phyloP scores from a whole-genome alignment of 148 eudicot species.

The Silene latifolia region DNA sequence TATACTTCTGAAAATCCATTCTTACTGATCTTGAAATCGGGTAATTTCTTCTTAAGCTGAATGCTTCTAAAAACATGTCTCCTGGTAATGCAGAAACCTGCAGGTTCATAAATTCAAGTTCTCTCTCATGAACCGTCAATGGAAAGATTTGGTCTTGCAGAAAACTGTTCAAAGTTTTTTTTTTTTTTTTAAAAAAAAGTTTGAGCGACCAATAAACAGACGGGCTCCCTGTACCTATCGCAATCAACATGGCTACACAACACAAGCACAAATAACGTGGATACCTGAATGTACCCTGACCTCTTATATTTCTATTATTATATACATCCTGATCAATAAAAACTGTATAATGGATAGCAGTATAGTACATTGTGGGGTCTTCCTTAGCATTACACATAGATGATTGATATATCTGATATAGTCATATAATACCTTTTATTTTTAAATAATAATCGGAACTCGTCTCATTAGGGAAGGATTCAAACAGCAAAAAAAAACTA shows the following conservation, averaged over 20 bases:
- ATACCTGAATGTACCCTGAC: neutral
- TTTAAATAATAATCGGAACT: neutral
- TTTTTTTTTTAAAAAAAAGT: too few relatives aligned
- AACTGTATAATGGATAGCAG: neutral
- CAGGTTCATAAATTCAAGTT: neutral
- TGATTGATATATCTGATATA: neutral
- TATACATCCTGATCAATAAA: neutral
- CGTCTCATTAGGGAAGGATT: neutral
- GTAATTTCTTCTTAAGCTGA: neutral
- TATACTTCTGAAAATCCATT: slow-evolving; percentile 62
- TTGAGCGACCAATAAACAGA: neutral
- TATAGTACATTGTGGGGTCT: slow-evolving; percentile 8
- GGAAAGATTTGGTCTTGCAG: slow-evolving; percentile 5
- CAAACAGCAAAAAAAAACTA: neutral
- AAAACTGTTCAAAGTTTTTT: neutral
- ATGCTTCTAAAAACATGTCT: slow-evolving; percentile 1
- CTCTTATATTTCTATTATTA: neutral
- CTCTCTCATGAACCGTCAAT: neutral
- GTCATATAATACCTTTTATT: neutral
- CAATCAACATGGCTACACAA: neutral
- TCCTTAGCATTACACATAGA: neutral
- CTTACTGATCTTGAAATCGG: slow-evolving; percentile 49
- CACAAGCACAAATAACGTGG: slow-evolving; percentile 1
- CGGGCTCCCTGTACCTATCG: neutral
- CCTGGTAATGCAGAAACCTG: neutral